Base-by-base conservation (phyloP, 2,329 filamentous ascomycete genomes). In the Teratosphaeria nubilosa region DNA sequence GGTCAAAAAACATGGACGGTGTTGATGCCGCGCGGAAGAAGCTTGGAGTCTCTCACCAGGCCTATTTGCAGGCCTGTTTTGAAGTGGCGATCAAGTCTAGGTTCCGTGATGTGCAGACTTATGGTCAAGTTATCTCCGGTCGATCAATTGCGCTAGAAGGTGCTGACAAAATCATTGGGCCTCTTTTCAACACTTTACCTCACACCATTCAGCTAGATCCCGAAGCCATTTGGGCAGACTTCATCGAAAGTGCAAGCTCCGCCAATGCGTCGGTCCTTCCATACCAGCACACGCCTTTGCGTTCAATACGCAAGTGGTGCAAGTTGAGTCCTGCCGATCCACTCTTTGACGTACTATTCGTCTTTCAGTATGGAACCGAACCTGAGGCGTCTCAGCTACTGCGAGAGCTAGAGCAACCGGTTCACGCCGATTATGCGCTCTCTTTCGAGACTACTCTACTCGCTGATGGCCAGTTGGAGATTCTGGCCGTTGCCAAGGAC, bases 131-230 rank as follows among this genome's bases (percentile, higher is more conserved):
- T 13, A 80, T 89, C 0, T 94, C 91, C 6, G 92, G 91, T 0
- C 81, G 91, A 59, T 82, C 84, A 0, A 81, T 95, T 4, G 82
- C 88, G 51, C 74, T 90, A 13, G 79, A 86, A 7, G 77, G 78
- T 1, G 80, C 85, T 1, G 86, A 91, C 53, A 69, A 78, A 24
- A 82, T 88, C 0, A 81, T 94, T 50, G 92, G 91, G 0, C 91
- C 92, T 0, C 75, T 96, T 22, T 95, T 96, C 79, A 96, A 96
- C 69, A 96, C 91, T 0, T 76, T 96, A 1, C 90, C 91, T 0
- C 90, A 87, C 68, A 79, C 82, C 57, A 73, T 84, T 34, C 68
- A 74, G 5, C 63, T 80, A 14, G 60, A 73, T 6, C 62, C 70
- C 0, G 67, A 72, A 0, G 75, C 79, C 4, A 83, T 78, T 0